A percentile compares a stretch with the other conserved stretches of the same genome.
phyloP scores from a whole-genome alignment of 768 basidiomycete genomes.

The Sporobolomyces roseus region DNA sequence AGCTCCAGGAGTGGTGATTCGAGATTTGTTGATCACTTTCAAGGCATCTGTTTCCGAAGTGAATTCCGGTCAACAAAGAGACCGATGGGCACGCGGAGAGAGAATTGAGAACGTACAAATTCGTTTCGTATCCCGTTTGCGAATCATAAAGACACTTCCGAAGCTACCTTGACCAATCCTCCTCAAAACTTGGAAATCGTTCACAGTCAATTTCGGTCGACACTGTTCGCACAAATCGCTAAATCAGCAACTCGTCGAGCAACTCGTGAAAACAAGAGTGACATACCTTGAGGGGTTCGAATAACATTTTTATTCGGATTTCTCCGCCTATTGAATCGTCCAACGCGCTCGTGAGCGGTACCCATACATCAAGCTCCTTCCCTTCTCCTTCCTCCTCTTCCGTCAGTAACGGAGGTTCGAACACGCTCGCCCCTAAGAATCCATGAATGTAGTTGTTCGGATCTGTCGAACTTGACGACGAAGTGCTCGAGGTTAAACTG shows the following conservation, averaged over 20 bases:
- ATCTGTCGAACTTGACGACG: conserved; percentile 53
- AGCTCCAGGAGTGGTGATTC: conserved; percentile 93
- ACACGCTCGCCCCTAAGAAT: conserved; percentile 35
- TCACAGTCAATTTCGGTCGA: conserved; percentile 36
- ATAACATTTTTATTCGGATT: conserved; percentile 86
- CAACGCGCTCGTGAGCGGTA: conserved; percentile 55
- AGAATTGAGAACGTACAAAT: conserved; percentile 52
- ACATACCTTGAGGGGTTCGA: conserved; percentile 77
- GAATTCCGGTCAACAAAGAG: not conserved
- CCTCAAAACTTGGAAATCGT: conserved; percentile 93
- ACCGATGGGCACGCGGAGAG: not conserved
- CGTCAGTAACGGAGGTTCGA: conserved; percentile 67
- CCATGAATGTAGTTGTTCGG: conserved; percentile 16
- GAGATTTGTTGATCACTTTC: conserved; percentile 98
- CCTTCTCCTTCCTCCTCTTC: conserved; percentile 79
- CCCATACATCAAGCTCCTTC: conserved; percentile 72
- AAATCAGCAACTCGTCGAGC: not conserved
- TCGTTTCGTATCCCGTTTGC: conserved; percentile 92
- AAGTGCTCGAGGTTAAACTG: conserved; percentile 47
- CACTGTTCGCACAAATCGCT: not conserved
- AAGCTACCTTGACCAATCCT: conserved; percentile 96
- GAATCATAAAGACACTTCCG: conserved; percentile 91
- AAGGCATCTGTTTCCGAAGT: conserved; percentile 69
- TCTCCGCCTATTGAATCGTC: conserved; percentile 77
- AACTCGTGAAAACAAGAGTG: not conserved